phyloP scores from a whole-genome alignment of 352 stramenopile species.

The Phytophthora pini region DNA sequence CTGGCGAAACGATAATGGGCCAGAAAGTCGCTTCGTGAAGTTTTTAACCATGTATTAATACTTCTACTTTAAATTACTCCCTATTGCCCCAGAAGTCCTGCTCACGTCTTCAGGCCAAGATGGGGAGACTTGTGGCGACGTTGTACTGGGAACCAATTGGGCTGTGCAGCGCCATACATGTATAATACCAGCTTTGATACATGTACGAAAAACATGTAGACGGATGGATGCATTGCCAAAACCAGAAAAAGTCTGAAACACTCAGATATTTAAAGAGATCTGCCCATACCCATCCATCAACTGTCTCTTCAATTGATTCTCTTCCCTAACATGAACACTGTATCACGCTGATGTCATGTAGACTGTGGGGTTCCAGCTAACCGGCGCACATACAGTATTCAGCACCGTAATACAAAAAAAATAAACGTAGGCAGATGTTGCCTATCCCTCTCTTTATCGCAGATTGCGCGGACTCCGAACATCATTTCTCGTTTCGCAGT shows the following conservation, averaged over 20 bases:
- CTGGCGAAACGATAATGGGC: too few species aligned
- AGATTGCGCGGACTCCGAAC: slow-evolving; percentile 14
- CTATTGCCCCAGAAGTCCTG: too few species aligned
- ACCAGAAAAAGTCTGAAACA: slow-evolving; percentile 6
- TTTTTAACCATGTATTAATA: too few species aligned
- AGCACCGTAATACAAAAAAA: background rate
- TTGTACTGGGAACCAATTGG: background rate
- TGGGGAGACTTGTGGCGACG: slow-evolving; percentile 12
- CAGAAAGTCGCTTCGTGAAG: too few species aligned
- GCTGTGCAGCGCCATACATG: background rate
- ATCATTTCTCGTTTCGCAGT: slow-evolving; percentile 26
- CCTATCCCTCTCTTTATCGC: slow-evolving; percentile 25
- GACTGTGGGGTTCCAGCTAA: too few species aligned
- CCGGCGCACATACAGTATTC: too few species aligned
- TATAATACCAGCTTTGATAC: slow-evolving; percentile 2
- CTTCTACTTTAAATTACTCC: too few species aligned
- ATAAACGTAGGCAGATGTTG: slow-evolving; percentile 16
- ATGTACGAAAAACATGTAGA: slow-evolving; percentile 2
- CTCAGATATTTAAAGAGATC: slow-evolving; percentile 20
- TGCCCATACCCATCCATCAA: slow-evolving; percentile 19
- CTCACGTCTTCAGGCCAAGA: too few species aligned
- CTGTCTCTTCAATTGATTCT: too few species aligned
- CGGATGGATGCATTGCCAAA: background rate
- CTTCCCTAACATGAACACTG: background rate
- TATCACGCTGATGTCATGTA: slow-evolving; percentile 5